These are phyloP conservation scores for Marvania coccoides DNA, from an alignment of 139 green algal genomes.

Conservation along the genomic window DNA sequence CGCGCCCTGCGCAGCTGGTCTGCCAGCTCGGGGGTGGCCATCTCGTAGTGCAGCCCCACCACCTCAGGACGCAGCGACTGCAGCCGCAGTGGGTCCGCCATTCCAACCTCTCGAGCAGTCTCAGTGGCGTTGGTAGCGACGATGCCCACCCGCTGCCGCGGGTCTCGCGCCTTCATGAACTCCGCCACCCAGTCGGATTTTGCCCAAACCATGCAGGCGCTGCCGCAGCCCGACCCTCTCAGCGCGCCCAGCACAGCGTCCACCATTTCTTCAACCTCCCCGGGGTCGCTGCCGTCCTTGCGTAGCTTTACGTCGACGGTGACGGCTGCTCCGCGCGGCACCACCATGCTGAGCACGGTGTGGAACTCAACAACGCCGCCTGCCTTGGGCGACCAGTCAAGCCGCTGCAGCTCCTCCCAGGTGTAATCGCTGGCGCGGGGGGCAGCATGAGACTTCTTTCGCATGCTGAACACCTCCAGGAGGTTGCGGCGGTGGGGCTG, in stretches of 20 bases:
- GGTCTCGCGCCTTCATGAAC: constrained; percentile 9
- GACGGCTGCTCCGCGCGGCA: no score
- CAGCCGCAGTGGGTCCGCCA: constrained; percentile 37
- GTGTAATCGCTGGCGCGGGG: constrained; percentile 12
- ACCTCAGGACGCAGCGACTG: constrained; percentile 5
- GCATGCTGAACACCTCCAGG: background rate
- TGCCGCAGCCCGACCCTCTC: constrained; percentile 16
- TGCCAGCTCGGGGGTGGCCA: constrained; percentile 17
- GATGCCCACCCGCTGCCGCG: constrained; percentile 27
- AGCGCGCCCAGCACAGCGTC: constrained; percentile 16
- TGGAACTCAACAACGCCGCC: no score
- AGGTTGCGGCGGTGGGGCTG: background rate
- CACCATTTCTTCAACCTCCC: constrained; percentile 33
- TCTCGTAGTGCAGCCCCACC: constrained; percentile 30
- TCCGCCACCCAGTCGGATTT: constrained; percentile 40
- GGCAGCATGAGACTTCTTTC: no score
- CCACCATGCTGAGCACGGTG: no score
- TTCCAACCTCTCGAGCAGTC: constrained; percentile 1
- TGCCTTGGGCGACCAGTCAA: no score
- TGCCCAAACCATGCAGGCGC: constrained; percentile 49
- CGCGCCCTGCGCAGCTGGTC: constrained; percentile 7
- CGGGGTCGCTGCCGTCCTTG: background rate
- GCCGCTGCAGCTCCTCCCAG: constrained; percentile 12
- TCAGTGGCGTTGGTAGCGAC: constrained; percentile 45
- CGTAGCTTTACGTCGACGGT: no score